These are phyloP conservation scores for Cyberlindnera euphorbiiphila DNA, from an alignment of 805 yeast genomes.

Conservation along the genomic window DNA sequence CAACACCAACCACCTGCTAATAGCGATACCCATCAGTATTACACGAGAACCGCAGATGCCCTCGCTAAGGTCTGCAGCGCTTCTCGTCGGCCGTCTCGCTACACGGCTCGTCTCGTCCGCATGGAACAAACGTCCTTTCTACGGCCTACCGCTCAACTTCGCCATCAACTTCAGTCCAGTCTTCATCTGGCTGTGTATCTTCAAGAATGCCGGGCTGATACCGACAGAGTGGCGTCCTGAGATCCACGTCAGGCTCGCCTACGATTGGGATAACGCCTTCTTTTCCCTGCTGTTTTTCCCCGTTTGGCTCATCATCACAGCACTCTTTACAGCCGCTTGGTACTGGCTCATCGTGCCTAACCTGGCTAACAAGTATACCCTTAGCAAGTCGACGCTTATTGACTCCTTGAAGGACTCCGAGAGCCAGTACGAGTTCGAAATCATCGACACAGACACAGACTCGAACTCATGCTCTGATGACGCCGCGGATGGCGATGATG, in stretches of 20 bases:
- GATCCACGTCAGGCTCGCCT: constrained; percentile 46
- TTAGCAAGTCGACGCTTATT: constrained; percentile 20
- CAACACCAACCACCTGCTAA: no score
- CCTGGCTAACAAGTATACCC: constrained; percentile 30
- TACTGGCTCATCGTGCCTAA: constrained; percentile 24
- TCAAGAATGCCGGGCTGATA: constrained; percentile 55
- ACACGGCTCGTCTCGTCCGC: constrained; percentile 10
- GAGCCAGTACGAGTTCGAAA: constrained; percentile 5
- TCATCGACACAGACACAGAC: background rate
- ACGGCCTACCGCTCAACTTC: constrained; percentile 28
- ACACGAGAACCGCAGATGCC: no score
- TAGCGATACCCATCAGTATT: no score
- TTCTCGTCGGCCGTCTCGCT: background rate
- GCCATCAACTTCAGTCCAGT: constrained; percentile 48
- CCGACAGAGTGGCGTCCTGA: constrained; percentile 52
- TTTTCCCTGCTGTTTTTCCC: constrained; percentile 28
- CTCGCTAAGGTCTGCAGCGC: constrained; percentile 2
- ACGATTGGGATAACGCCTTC: constrained; percentile 38
- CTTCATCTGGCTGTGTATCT: constrained; percentile 50
- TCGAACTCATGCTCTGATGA: constrained; percentile 5
- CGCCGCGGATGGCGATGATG: constrained; percentile 1
- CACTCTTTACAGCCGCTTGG: constrained; percentile 16
- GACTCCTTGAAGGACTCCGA: constrained; percentile 8
- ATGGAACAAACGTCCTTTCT: constrained; percentile 11
- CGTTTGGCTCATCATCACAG: constrained; percentile 18